Evolutionary conservation across 2,329 filamentous ascomycete genomes (phyloP), one percentile per base, ranked within the genome.

Genomic region (Acephala macrosclerotiorum): DNA sequence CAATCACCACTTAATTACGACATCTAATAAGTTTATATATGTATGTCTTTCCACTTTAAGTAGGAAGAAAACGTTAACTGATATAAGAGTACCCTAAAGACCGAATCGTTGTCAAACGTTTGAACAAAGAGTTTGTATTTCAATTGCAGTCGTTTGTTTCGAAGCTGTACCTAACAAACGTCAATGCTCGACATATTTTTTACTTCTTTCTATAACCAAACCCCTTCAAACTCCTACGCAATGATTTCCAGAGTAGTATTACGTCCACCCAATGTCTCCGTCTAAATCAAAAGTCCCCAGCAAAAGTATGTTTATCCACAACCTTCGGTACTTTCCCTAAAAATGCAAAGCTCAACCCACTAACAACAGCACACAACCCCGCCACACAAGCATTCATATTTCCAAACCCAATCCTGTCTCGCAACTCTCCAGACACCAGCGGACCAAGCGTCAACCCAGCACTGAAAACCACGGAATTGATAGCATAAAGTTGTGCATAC

Each of bases 401-500:
- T 0, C 85, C 85, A 73, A 87, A 88, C 0, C 86, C 85, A 65
- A 87, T 78, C 0, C 66, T 73, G 47, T 85, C 80, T 69, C 81
- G 84, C 69, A 88, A 70, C 11, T 72, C 73, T 0, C 87, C 88
- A 8, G 83, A 84, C 58, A 87, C 74, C 16, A 89, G 73, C 0
- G 89, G 89, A 0, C 89, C 89, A 6, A 89, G 61, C 0, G 87
- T 84, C 60, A 90, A 76, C 0, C 89, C 89, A 0, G 80, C 77
- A 66, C 84, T 85, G 74, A 88, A 90, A 0, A 87, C 81, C 80
- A 90, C 83, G n/a, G 83, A 87, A 70, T 87, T 89, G 65, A 91
- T 78, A 2, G 85, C 87, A 73, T 90, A 91, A 0, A 90, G 79
- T 75, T 91, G 89, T 1, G 87, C 88, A 72, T 89, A 89, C 0